Evolutionary conservation across 2,329 filamentous ascomycete species (phyloP).

Genomic region (Cladosporium cucumerinum): DNA sequence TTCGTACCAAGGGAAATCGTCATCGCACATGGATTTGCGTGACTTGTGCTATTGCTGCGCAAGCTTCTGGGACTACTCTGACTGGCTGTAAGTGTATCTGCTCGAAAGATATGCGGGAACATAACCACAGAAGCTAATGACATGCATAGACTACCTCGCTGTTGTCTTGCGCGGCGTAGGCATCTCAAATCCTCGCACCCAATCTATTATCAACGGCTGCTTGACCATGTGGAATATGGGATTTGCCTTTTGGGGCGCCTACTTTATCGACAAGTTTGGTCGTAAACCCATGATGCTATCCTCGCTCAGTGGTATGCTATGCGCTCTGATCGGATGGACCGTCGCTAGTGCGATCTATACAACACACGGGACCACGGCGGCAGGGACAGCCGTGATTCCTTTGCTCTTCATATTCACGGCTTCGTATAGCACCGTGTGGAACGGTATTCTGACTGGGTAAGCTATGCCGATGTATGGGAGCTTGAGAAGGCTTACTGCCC

Average conservation of each 20-base stretch:
- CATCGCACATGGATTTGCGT: constrained; percentile 51
- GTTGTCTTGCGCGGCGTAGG: constrained; percentile 31
- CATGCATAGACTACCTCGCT: constrained; percentile 25
- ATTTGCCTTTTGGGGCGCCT: constrained; percentile 40
- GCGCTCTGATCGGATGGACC: constrained; percentile 39
- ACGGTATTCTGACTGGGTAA: constrained; percentile 37
- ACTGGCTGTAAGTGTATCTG: constrained; percentile 32
- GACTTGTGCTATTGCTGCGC: constrained; percentile 51
- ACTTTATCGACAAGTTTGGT: constrained; percentile 30
- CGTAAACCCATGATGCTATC: constrained; percentile 28
- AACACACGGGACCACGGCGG: constrained; percentile 20
- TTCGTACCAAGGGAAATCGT: constrained; percentile 50
- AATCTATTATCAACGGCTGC: constrained; percentile 38
- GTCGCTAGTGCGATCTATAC: constrained; percentile 19
- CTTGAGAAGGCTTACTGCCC: no score
- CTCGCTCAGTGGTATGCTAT: constrained; percentile 28
- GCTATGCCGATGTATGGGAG: no score
- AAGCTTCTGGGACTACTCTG: constrained; percentile 53
- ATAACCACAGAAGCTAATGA: background rate
- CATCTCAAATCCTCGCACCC: constrained; percentile 28
- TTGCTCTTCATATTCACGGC: constrained; percentile 22
- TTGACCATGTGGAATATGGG: constrained; percentile 59
- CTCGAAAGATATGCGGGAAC: background rate
- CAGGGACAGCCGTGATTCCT: constrained; percentile 27
- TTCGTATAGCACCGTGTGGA: constrained; percentile 36